Percentiles rank a stretch among this genome's conserved stretches.
Evolutionary conservation across 1,284 basidiomycete genomes (phyloP).

Genomic region (Grifola frondosa): DNA sequence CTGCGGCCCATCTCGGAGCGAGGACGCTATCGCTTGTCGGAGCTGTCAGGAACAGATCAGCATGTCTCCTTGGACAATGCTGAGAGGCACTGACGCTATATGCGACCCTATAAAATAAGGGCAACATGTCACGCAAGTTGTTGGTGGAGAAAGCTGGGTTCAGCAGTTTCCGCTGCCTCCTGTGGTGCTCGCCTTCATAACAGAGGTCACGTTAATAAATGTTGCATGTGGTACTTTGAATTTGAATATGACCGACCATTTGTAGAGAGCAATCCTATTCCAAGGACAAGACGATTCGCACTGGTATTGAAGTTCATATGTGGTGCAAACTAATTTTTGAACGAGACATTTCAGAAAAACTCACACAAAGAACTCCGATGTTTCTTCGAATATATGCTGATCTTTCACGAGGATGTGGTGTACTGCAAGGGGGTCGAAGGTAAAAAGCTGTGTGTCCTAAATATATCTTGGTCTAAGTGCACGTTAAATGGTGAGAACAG

Average conservation of each 20-base stretch:
- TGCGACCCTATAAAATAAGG: conserved; percentile 24
- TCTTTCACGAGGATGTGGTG: conserved; percentile 12
- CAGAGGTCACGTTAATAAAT: too few relatives aligned
- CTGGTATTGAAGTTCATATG: not conserved
- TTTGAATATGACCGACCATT: not conserved
- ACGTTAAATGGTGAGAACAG: too few relatives aligned
- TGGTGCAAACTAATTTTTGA: not conserved
- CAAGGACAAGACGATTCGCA: not conserved
- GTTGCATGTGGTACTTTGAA: too few relatives aligned
- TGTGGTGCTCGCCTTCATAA: conserved; percentile 17
- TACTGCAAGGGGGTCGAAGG: conserved; percentile 10
- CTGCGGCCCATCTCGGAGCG: not conserved
- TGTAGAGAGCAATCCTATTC: not conserved
- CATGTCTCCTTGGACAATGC: too few relatives aligned
- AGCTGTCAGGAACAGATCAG: not conserved
- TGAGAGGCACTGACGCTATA: conserved; percentile 13
- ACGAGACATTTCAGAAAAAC: not conserved
- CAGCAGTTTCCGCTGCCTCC: conserved; percentile 25
- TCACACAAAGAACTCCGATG: conserved; percentile 2
- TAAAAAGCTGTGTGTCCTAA: too few relatives aligned
- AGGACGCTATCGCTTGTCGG: not conserved
- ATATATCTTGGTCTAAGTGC: too few relatives aligned
- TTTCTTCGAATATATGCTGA: conserved; percentile 11
- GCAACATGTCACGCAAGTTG: conserved; percentile 25
- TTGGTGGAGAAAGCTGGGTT: conserved; percentile 28